Conservation (phyloP, 192 early-diverging fungal species). For the Allomyces javanicus region DNA sequence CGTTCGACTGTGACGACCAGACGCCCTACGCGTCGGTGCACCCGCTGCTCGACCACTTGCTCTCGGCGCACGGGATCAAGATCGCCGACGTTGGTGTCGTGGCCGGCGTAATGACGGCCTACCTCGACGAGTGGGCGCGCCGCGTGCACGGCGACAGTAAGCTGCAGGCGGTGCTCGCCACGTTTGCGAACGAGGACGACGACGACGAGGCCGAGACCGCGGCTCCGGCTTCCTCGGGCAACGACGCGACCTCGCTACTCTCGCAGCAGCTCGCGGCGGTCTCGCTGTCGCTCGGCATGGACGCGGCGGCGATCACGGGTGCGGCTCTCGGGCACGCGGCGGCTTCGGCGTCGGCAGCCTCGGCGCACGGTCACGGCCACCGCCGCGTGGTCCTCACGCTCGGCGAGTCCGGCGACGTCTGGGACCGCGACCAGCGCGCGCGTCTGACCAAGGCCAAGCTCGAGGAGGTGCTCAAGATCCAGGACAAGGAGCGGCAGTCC, state of each 20-base stretch:
- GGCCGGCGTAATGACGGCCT: neutral
- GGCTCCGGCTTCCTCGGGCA: neutral
- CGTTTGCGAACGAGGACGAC: neutral
- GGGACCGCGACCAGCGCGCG: neutral
- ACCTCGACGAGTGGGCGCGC: neutral
- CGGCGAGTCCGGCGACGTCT: neutral
- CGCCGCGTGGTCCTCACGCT: neutral
- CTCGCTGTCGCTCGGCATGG: neutral
- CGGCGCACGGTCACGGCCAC: neutral
- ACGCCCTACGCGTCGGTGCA: neutral
- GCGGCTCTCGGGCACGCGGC: neutral
- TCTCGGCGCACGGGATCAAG: neutral
- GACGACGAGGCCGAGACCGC: neutral
- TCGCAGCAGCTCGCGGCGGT: neutral
- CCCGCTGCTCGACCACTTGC: neutral
- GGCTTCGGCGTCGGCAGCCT: neutral
- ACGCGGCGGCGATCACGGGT: neutral
- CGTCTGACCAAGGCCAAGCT: neutral
- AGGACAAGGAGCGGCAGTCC: slow-evolving; percentile 47
- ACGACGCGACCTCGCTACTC: neutral
- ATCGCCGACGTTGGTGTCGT: neutral
- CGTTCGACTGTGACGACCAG: neutral
- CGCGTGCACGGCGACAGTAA: neutral
- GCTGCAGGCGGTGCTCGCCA: neutral
- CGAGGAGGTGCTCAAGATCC: slow-evolving; percentile 44